Evolutionary conservation across 306 rosid species (phyloP), one percentile per base, ranked within the genome.

Genomic region (Chamaecrista fasciculata): DNA sequence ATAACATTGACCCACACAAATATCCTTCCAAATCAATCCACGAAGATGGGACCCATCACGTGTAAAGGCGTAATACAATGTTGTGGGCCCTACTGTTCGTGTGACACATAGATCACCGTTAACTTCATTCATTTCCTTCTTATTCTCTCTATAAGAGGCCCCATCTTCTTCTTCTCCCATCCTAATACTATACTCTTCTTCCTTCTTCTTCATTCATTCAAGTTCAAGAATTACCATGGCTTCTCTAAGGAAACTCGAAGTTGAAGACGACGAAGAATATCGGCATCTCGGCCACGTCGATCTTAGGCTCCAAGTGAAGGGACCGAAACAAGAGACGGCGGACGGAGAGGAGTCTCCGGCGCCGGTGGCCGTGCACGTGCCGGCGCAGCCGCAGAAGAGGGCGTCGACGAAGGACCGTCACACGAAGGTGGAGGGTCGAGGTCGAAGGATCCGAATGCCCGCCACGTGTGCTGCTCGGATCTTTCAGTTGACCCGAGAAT

Each of bases 401-500:
- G 68, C 90, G 4, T 89, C 88, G 5, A 85, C 91, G 0, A 91
- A 89, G 33, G 97, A 91, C 79, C 88, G 94, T 0, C 97, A 91
- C 75, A 87, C 96, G 0, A 91, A 91, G 26, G 97, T 89, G 1
- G 96, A 91, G 66, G 96, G 97, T 0, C 79, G 96, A 0, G 96
- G 97, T n/a, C 76, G 94, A 67, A 85, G 96, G 87, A 86, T 91
- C 80, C 88, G 97, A 59, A 91, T 91, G 87, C 97, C 97, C 5
- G 90, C 96, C 24, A 83, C 91, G 0, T 89, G 91, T 20, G 94
- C 96, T 1, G 97, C 96, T 1, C 63, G 91, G 83, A 89, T 91
- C 82, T 91, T 91, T 15, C 94, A 91, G 59, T 33, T 88, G 67
- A 92, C 95, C 42, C 85, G 90, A 8, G 97, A 92, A 46, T 86